Base-by-base conservation (phyloP, 306 rosid species). In the Trichosanthes cucumerina region DNA sequence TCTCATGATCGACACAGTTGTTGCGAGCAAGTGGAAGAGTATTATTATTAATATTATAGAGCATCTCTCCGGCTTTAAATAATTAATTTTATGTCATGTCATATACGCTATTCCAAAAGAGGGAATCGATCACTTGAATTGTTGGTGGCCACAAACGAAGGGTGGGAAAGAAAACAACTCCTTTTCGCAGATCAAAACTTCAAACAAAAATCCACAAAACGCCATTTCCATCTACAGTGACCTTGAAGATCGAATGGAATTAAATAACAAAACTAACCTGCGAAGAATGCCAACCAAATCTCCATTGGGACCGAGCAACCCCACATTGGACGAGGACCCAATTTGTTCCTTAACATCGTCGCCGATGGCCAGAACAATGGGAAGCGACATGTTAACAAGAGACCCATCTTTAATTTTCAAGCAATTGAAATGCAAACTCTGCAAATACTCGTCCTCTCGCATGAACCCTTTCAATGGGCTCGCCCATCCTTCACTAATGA, bases 401-500 rank as follows among this genome's bases (percentile, higher is more conserved):
- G 88, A 86, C 28, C 99, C 99, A 84, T 87, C 90, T 13, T 87
- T 75, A 76, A 75, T 43, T 84, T 90, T 88, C 75, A 92, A 16
- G 4, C 89, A 90, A 85, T 91, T 96, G 87, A 96, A 96, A 85
- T 96, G 99, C 92, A 96, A 86, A 72, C 90, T 85, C 84, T 96
- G 98, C 78, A 96, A 86, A 85, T 92, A 96, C 88, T 96, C 89
- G 47, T 82, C 84, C 68, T 96, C 99, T 71, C 97, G 91, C 99
- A 96, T 96, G 84, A 96, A 96, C 83, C 99, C 99, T 75, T 78
- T 84, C 74, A 96, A 85, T 1, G 99, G 99, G 83, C 93, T 92
- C 4, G 99, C 91, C 98, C 99, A 96, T 16, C 99, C 98, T 81
- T 96, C 97, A 72, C 96, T 74, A 70, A 96, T 78, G 58, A 96